Percentiles rank a stretch among this genome's conserved stretches.
Conservation (phyloP, 495 filamentous ascomycete genomes). For the Talaromyces proteolyticus region DNA sequence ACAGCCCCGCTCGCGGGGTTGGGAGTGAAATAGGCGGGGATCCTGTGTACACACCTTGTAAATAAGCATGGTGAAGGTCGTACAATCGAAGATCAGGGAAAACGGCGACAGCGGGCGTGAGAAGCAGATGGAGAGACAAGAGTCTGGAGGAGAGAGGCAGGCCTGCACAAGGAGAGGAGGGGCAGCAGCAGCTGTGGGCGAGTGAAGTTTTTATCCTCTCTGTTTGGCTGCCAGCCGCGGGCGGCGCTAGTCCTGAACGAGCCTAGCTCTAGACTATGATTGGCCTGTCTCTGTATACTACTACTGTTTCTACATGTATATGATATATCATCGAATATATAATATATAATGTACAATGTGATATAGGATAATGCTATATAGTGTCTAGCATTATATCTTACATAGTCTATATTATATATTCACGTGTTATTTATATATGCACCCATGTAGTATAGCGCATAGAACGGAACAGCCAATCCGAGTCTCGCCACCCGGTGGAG, state of each 20-base stretch:
- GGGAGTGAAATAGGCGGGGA: background rate
- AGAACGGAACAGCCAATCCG: too few species aligned
- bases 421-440: too few species aligned
- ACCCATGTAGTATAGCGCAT: too few species aligned
- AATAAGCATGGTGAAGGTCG: conserved; percentile 74
- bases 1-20: background rate
- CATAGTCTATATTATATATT: too few species aligned
- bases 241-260: conserved; percentile 12
- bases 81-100: conserved; percentile 10
- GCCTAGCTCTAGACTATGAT: too few species aligned
- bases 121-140: conserved; percentile 16
- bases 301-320: too few species aligned
- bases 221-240: conserved; percentile 19
- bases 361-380: background rate
- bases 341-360: too few species aligned
- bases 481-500: too few species aligned
- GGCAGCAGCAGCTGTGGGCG: conserved; percentile 24
- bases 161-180: conserved; percentile 25
- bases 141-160: conserved; percentile 26
- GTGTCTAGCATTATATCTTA: too few species aligned
- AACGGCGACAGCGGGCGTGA: conserved; percentile 13
- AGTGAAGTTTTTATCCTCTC: conserved; percentile 29
- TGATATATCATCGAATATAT: too few species aligned
- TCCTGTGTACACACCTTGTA: conserved; percentile 58
- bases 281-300: background rate